phyloP scores from a whole-genome alignment of 768 basidiomycete species.

The Lactifluus volemus region DNA sequence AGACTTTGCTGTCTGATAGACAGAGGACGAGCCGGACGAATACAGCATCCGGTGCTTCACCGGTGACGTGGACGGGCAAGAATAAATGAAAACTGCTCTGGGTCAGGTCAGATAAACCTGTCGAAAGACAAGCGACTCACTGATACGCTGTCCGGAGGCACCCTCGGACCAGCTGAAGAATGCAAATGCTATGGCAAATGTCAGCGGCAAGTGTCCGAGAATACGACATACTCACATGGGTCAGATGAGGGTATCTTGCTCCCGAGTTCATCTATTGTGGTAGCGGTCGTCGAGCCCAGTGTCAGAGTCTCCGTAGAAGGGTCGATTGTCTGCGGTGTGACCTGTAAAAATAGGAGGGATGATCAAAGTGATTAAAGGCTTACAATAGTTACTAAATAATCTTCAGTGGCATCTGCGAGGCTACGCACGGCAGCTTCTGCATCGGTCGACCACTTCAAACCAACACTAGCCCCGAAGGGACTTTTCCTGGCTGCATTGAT shows the following conservation, averaged over 20 bases:
- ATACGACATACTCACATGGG: slow-evolving; percentile 36
- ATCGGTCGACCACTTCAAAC: slow-evolving; percentile 58
- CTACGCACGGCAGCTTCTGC: slow-evolving; percentile 54
- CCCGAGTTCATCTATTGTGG: slow-evolving; percentile 37
- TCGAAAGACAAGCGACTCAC: slow-evolving; percentile 32
- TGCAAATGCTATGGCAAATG: slow-evolving; percentile 37
- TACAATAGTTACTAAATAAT: slow-evolving; percentile 58
- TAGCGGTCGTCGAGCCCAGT: slow-evolving; percentile 34
- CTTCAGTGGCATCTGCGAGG: slow-evolving; percentile 42
- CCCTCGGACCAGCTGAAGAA: slow-evolving; percentile 59
- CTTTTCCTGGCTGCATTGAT: slow-evolving; percentile 48
- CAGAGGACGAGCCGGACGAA: slow-evolving; percentile 54
- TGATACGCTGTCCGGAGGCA: slow-evolving; percentile 45
- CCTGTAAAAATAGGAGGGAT: neutral
- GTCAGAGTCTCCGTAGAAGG: slow-evolving; percentile 49
- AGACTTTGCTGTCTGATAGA: slow-evolving; percentile 48
- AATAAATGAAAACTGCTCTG: slow-evolving; percentile 76
- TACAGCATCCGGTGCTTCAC: slow-evolving; percentile 88
- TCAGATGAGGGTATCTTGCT: slow-evolving; percentile 45
- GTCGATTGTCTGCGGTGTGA: slow-evolving; percentile 50
- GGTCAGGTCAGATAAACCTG: neutral
- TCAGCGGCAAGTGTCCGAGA: slow-evolving; percentile 10
- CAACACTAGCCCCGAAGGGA: slow-evolving; percentile 52
- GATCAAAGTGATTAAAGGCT: slow-evolving; percentile 23
- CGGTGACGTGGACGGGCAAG: slow-evolving; percentile 73